Evolutionary conservation across 306 rosid species (phyloP), one percentile per base, ranked within the genome.

Genomic region (Boehmeria nivea): DNA sequence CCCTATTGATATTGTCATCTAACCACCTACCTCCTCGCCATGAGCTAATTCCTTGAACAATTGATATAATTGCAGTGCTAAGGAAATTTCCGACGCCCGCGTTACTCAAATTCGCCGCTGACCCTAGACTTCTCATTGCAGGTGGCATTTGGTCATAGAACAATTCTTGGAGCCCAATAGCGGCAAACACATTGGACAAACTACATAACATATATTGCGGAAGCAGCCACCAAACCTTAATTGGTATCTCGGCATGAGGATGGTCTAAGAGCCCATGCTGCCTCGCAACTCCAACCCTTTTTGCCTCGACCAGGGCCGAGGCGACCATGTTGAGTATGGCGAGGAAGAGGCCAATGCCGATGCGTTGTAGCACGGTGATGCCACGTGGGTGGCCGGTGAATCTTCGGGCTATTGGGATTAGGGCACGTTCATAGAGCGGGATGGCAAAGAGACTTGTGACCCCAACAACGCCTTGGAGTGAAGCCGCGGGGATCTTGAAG

Each of bases 91-190:
- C 96, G 19, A 82, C 65, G 7, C 96, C 94, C 0, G 66, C 18
- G 1, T 72, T 63, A 39, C 88, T 82, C 14, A 84, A 48, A 53
- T 73, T 78, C 0, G 90, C 88, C 4, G 94, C 94, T 0, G 96
- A 87, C 10, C 96, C 96, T 1, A 84, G 37, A 54, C 96, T 84
- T 39, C 94, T 76, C 76, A 82, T 25, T 0, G 61, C 37, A 3
- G 68, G 71, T 0, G 88, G 94, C 88, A 88, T 80, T 60, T 88
- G 86, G 20, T 74, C 84, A 34, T 88, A 84, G 65, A 80, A 82
- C 45, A 85, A 33, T 12, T 85, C 83, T 47, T 85, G 94, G 0
- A 85, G 58, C 4, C 94, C 96, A 2, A 85, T 72, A 1, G 76
- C 26, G 3, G 94, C 12, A 11, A 85, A 74, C 2, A 84, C 81